phyloP scores from a whole-genome alignment of 192 early-diverging fungal species.

The Martensiomyces pterosporus region DNA sequence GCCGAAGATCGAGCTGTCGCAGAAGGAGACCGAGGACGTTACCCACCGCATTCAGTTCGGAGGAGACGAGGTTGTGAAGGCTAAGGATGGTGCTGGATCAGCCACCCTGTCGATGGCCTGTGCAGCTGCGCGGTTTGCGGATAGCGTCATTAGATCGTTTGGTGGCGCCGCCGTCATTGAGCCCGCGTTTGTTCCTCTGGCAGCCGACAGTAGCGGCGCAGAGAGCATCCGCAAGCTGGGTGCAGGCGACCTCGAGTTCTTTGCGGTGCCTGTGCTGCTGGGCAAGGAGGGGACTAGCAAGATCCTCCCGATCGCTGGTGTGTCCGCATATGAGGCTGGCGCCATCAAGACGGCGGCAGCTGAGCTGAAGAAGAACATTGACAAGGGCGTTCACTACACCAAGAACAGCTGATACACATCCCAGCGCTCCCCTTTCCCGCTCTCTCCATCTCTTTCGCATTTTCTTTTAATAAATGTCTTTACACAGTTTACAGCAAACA shows the following conservation, averaged over 20 bases:
- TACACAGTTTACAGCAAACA: no score
- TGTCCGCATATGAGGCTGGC: conserved; percentile 71
- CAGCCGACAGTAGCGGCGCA: conserved; percentile 24
- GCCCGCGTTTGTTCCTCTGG: conserved; percentile 56
- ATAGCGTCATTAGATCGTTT: conserved; percentile 72
- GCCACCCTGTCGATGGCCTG: conserved; percentile 79
- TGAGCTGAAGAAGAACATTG: conserved; percentile 82
- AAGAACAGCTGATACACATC: neutral
- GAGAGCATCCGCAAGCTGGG: conserved; percentile 26
- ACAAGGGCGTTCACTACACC: neutral
- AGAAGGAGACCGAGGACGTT: conserved; percentile 75
- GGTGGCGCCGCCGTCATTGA: conserved; percentile 66
- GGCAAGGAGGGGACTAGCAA: conserved; percentile 67
- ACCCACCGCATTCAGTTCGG: conserved; percentile 92
- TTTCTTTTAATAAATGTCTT: no score
- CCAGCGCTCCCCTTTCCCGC: no score
- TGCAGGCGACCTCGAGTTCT: conserved; percentile 52
- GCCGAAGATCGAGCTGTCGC: conserved; percentile 61
- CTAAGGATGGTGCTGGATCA: conserved; percentile 80
- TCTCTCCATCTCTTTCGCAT: no score
- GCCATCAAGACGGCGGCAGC: conserved; percentile 66
- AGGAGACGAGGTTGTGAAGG: conserved; percentile 93
- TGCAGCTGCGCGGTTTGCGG: conserved; percentile 72
- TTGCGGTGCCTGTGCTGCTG: conserved; percentile 60
- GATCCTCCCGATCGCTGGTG: conserved; percentile 70